Evolutionary conservation across 768 basidiomycete species (phyloP).

Genomic region (Clitopilus passeckerianus): DNA sequence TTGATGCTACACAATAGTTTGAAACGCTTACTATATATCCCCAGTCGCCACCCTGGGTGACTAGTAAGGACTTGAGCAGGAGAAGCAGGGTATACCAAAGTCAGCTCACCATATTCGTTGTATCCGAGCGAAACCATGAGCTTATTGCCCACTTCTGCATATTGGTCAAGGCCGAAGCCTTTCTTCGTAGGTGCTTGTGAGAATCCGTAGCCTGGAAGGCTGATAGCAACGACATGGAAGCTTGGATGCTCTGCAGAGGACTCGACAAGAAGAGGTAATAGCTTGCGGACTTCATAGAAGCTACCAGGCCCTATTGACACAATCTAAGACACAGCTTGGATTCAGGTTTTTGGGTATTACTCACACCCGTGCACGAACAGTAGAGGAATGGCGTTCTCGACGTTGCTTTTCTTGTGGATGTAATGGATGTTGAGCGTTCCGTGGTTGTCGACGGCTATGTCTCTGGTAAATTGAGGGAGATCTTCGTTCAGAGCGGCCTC

Average conservation of each 20-base stretch:
- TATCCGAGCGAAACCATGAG: slow-evolving; percentile 47
- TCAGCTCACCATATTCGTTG: slow-evolving; percentile 35
- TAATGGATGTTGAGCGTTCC: slow-evolving; percentile 48
- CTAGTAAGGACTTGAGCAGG: not conserved
- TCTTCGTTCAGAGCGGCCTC: slow-evolving; percentile 46
- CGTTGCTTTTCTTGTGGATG: slow-evolving; percentile 45
- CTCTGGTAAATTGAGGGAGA: slow-evolving; percentile 50
- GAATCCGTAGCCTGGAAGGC: slow-evolving; percentile 61
- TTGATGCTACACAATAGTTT: not conserved
- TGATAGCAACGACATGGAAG: slow-evolving; percentile 61
- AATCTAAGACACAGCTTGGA: not conserved
- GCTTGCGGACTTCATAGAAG: slow-evolving; percentile 52
- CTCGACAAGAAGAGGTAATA: slow-evolving; percentile 47
- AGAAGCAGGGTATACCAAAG: no score
- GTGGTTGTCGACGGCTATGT: slow-evolving; percentile 42
- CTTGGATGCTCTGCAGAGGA: slow-evolving; percentile 40
- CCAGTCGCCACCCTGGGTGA: slow-evolving; percentile 21
- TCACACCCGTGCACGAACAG: slow-evolving; percentile 59
- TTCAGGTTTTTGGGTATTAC: not conserved
- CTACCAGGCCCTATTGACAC: slow-evolving; percentile 50
- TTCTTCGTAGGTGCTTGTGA: slow-evolving; percentile 48
- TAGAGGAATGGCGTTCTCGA: slow-evolving; percentile 46
- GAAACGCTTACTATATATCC: slow-evolving; percentile 8
- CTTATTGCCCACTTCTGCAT: slow-evolving; percentile 51
- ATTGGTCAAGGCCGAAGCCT: slow-evolving; percentile 45